Percentiles rank a stretch among this genome's conserved stretches.
These are phyloP conservation scores for Teratosphaeriaceae sp. DNA, from an alignment of 2,329 filamentous ascomycete genomes.

Conservation along the genomic window DNA sequence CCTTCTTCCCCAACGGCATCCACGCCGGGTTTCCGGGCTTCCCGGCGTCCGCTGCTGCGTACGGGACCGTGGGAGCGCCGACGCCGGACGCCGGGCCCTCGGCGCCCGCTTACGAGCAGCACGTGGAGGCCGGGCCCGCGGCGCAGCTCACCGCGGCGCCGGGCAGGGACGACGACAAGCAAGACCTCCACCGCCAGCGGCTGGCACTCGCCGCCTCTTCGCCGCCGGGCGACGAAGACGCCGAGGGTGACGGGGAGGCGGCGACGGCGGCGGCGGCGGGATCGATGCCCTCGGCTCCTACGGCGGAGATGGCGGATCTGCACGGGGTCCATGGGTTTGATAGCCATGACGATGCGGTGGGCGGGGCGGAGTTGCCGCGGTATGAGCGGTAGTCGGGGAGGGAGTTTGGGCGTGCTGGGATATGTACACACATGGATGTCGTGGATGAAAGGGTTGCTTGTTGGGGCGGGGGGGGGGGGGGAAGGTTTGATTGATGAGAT, in stretches of 20 bases:
- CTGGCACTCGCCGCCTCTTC: conserved; percentile 37
- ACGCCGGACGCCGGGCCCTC: neutral
- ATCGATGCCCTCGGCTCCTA: conserved; percentile 6
- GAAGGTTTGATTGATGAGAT: too few species aligned
- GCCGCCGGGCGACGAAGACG: conserved; percentile 21
- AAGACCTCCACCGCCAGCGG: conserved; percentile 57
- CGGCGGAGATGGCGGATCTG: conserved; percentile 5
- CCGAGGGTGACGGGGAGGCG: conserved; percentile 1
- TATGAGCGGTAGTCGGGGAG: conserved; percentile 13
- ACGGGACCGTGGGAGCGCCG: neutral
- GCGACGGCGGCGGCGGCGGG: neutral
- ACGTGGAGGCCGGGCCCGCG: conserved; percentile 5
- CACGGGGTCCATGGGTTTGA: neutral
- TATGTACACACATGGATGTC: too few species aligned
- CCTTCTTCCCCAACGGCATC: conserved; percentile 4
- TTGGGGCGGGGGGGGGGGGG: too few species aligned
- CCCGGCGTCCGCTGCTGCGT: neutral
- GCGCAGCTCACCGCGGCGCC: conserved; percentile 5
- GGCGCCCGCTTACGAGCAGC: conserved; percentile 6
- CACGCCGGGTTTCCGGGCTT: conserved; percentile 5
- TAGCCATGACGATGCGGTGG: conserved; percentile 16
- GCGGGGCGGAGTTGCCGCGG: conserved; percentile 9
- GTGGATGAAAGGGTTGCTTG: too few species aligned
- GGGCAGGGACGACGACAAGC: conserved; percentile 61
- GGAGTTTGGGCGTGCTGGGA: conserved; percentile 4